Evolutionary conservation across 768 basidiomycete genomes (phyloP), one percentile per base, ranked within the genome.

Genomic region (Calvatia gigantea): DNA sequence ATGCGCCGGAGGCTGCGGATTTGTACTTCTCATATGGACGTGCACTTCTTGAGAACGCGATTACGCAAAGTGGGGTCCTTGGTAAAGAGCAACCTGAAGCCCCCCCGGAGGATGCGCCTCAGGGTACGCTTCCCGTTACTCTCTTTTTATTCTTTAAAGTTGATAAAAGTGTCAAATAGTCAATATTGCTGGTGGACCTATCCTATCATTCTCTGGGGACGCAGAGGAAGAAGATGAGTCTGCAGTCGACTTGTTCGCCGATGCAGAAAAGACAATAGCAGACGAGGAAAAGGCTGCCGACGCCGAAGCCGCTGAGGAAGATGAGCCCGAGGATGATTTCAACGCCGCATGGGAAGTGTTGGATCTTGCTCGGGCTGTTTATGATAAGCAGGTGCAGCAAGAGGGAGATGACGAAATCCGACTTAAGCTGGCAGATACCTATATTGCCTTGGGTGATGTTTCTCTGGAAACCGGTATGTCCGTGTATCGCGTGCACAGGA

Each of bases 301-400:
- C 0, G 84, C 78, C 0, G 81, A 76, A 2, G 84, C 80, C 6
- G 83, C 74, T 1, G 85, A 79, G 7, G 89, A 73, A 3, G 89
- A 86, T 11, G 92, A 91, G 63, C 92, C 91, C 0, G 96, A 97
- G 64, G 97, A 99, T 62, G 97, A 98, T 64, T 97, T 97, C 69
- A 97, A 96, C 61, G 93, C 92, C 23, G 94, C 97, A 11, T 99
- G 96, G 94, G 91, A 97, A 66, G 87, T 96, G 2, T 77, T 99
- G n/a, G 97, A 99, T 62, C 84, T 96, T 54, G 95, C 96, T 19
- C 80, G 95, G 37, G 83, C 87, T 9, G 87, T 96, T 57, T 94
- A 91, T 64, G 83, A 86, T 60, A 89, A 87, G 68, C 78, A 80
- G 58, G 74, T 75, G 17, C 65, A 69, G 9, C 73, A 77, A 4